phyloP scores from a whole-genome alignment of 2,329 filamentous ascomycete genomes.

The Fusarium dlaminii region DNA sequence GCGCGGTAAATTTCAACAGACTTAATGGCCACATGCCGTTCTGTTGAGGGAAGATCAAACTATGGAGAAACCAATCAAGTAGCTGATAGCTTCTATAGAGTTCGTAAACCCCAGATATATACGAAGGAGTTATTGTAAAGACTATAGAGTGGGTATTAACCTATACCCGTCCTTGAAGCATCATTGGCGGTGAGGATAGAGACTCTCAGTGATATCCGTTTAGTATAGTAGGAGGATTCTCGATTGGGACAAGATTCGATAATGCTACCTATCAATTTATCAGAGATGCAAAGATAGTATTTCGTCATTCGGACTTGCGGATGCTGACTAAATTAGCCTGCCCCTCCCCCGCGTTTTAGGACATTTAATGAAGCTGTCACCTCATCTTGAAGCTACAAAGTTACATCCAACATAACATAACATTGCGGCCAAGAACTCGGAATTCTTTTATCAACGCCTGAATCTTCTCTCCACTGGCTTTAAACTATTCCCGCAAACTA shows the following conservation, averaged over 20 bases:
- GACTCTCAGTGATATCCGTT: too few relatives aligned
- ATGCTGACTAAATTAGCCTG: constrained; percentile 36
- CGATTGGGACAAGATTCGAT: neutral
- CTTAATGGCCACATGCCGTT: neutral
- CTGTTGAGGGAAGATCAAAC: neutral
- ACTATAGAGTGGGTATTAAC: too few relatives aligned
- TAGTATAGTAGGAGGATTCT: too few relatives aligned
- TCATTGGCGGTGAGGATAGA: neutral
- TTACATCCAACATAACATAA: neutral
- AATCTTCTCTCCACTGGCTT: neutral
- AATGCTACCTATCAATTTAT: neutral
- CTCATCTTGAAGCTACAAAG: constrained; percentile 17
- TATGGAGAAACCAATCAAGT: neutral
- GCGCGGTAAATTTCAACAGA: neutral
- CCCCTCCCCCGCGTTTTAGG: constrained; percentile 31
- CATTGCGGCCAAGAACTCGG: neutral
- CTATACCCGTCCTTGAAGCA: too few relatives aligned
- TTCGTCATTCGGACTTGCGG: constrained; percentile 36
- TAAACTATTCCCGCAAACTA: too few relatives aligned
- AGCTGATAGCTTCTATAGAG: neutral
- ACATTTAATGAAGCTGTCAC: constrained; percentile 13
- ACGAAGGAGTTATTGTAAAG: neutral
- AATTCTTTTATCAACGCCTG: neutral
- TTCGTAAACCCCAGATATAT: neutral
- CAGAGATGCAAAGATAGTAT: neutral